Base-by-base conservation (phyloP, 345 rosid genomes). In the Rhizophora mangle region DNA sequence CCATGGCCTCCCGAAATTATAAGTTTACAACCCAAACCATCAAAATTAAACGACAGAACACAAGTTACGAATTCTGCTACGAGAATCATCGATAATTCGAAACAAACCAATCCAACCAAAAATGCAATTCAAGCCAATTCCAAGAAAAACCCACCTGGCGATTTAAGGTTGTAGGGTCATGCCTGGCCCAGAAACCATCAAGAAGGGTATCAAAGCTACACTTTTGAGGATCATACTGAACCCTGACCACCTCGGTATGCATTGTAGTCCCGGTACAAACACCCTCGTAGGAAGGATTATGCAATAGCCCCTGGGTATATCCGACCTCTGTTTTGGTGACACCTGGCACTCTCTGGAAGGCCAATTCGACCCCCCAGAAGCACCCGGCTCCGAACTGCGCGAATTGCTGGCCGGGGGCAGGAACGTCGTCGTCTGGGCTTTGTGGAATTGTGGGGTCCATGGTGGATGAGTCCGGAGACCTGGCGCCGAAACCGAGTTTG, bases 361-460 rank as follows among this genome's bases (percentile, higher is more conserved):
- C 89, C 71, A 95, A 77, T 79, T 95, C 99, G 0, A 90, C 90
- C 0, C 99, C 97, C 99, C 98, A 94, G 78, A 94, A 94, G 67
- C 98, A 94, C 1, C 99, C 99, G 0, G 97, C 99, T 1, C 96
- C 99, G 67, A 95, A 88, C 70, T 95, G 96, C 7, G 86, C 84
- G 71, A 92, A 92, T 53, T 73, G 81, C 81, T 86, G 93, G 11
- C 96, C 97, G 0, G 96, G 84, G 6, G 87, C 80, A 1, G 97
- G 99, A 1, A 77, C 27, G 60, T 88, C 96, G 21, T 86, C 88
- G 67, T 95, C 99, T 2, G 88, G 68, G 57, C 87, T 87, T 63
- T 86, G 98, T 26, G 90, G 80, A 79, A 88, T 81, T 43, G 93
- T 80, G 3, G 93, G 83, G 70, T 87, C 89, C 83, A 77, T 77